Conservation (phyloP, 805 yeast species). For the Kodamaea hsintzibuensis region DNA sequence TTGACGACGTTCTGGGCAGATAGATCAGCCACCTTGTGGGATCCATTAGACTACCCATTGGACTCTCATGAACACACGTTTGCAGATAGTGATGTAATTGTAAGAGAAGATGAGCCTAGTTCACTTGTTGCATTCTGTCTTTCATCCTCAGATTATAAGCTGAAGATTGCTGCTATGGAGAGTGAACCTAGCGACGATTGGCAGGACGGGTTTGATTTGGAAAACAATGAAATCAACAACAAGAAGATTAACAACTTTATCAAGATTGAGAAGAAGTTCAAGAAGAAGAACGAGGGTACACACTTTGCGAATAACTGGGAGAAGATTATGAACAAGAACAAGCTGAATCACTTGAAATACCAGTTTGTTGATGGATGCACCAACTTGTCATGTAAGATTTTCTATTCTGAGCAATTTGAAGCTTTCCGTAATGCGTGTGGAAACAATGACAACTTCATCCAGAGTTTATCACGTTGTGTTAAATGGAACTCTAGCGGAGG, state of each 20-base stretch:
- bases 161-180: constrained; percentile 50
- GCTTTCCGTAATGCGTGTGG: constrained; percentile 88
- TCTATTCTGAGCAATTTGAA: constrained; percentile 94
- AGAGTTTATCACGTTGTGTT: constrained; percentile 88
- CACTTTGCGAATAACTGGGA: constrained; percentile 48
- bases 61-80: constrained; percentile 83
- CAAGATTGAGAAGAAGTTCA: constrained; percentile 44
- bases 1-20: constrained; percentile 96
- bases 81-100: constrained; percentile 89
- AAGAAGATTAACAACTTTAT: constrained; percentile 39
- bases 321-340: constrained; percentile 69
- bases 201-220: constrained; percentile 21
- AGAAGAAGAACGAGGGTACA: constrained; percentile 25
- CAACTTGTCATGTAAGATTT: constrained; percentile 85
- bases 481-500: constrained; percentile 98
- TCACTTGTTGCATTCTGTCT: constrained; percentile 92
- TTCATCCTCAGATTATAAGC: constrained; percentile 78
- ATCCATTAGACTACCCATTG: constrained; percentile 83
- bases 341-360: constrained; percentile 88
- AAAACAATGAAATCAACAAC: constrained; percentile 27
- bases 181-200: constrained; percentile 19
- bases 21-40: constrained; percentile 93
- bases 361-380: constrained; percentile 85
- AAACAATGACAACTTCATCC: constrained; percentile 70
- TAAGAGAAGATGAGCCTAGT: constrained; percentile 95